Conservation (phyloP, 1,139 yeast genomes). For the Protomyces arabidopsidicola region DNA sequence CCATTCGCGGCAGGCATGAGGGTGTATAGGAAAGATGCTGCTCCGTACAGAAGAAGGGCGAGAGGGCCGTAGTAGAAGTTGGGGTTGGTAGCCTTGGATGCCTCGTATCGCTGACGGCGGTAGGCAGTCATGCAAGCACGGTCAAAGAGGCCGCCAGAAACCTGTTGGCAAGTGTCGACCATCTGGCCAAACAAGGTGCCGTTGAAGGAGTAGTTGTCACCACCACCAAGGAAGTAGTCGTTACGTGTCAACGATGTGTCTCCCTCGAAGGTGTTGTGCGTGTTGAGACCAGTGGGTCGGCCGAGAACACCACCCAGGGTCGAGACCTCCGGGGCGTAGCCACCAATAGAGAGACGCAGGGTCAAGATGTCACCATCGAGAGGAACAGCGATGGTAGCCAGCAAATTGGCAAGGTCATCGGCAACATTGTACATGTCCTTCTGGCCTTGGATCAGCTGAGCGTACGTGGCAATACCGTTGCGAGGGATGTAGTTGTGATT, state of each 20-base stretch:
- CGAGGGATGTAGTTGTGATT: conserved; percentile 23
- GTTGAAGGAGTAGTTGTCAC: conserved; percentile 24
- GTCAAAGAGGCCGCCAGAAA: conserved; percentile 13
- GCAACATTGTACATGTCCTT: conserved; percentile 18
- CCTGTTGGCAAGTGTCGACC: conserved; percentile 8
- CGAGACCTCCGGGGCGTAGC: neutral
- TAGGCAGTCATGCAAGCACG: conserved; percentile 10
- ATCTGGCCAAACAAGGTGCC: conserved; percentile 21
- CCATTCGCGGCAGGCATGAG: conserved; percentile 18
- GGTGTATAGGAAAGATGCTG: conserved; percentile 15
- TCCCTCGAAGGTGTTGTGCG: conserved; percentile 26
- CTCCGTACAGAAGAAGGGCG: conserved; percentile 18
- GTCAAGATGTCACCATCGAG: conserved; percentile 24
- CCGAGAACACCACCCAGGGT: conserved; percentile 3
- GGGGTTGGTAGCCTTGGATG: conserved; percentile 12
- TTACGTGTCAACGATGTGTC: conserved; percentile 22
- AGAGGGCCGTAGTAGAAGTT: conserved; percentile 22
- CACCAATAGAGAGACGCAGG: conserved; percentile 9
- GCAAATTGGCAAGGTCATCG: conserved; percentile 11
- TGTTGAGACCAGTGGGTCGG: conserved; percentile 18
- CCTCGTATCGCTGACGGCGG: conserved; percentile 16
- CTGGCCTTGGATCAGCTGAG: conserved; percentile 11
- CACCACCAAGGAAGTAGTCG: conserved; percentile 21
- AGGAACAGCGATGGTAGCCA: conserved; percentile 16
- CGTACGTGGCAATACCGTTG: conserved; percentile 23